These are phyloP conservation scores for Fusarium liriodendri DNA, from an alignment of 2,329 filamentous ascomycete species.

Conservation along the genomic window DNA sequence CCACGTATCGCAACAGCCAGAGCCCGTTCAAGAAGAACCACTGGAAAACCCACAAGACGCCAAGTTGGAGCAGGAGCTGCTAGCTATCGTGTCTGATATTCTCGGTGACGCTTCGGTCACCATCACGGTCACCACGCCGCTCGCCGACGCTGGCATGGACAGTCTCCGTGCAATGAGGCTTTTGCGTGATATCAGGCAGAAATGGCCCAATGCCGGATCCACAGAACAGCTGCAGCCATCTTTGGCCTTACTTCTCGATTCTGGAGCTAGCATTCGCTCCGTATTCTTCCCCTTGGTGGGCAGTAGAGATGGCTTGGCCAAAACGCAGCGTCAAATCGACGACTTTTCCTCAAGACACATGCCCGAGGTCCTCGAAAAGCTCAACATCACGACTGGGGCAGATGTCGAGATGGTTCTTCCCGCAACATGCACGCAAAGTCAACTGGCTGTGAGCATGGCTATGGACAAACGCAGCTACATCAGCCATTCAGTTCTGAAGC, in stretches of 20 bases:
- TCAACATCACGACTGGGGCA: rapidly evolving
- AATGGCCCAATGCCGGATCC: not conserved
- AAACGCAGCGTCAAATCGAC: not conserved
- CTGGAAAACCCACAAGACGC: not conserved
- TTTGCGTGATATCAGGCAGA: slow-evolving; percentile 10
- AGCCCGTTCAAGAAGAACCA: not conserved
- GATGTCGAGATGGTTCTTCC: slow-evolving; percentile 14
- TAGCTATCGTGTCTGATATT: not conserved
- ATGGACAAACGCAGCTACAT: slow-evolving; percentile 26
- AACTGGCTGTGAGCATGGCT: slow-evolving; percentile 16
- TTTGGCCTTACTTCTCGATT: not conserved
- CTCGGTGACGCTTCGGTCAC: not conserved
- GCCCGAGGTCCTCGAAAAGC: not conserved
- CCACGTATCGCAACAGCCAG: not conserved
- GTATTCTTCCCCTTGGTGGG: slow-evolving; percentile 11
- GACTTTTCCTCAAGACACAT: not conserved
- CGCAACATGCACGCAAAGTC: slow-evolving; percentile 18
- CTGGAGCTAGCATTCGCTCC: not conserved
- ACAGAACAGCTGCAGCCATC: slow-evolving; percentile 2
- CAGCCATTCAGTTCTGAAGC: slow-evolving; percentile 4
- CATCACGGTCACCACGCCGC: not conserved
- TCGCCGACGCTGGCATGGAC: slow-evolving; percentile 8
- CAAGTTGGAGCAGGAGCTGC: not conserved
- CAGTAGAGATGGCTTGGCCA: not conserved
- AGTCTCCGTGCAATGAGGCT: slow-evolving; percentile 25